Evolutionary conservation across 2,329 filamentous ascomycete species (phyloP), one percentile per base, ranked within the genome.

Genomic region (Dothideomycetes sp.): DNA sequence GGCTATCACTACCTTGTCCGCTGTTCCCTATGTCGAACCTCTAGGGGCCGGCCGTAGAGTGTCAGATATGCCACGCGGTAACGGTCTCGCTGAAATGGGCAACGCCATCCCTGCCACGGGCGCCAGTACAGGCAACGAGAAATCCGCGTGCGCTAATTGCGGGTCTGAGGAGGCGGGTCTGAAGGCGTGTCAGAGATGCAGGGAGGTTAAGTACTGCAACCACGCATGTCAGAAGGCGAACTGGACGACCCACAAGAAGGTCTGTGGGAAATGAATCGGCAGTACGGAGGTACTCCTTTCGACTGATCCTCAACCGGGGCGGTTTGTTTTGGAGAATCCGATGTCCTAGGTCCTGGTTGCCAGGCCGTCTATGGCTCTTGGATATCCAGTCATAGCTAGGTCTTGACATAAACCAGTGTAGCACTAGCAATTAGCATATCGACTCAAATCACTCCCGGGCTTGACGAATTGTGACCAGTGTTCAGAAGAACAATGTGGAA

Each of bases 241-340:
- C 38, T 58, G 51, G 52, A 57, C 57, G 36, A 34, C 16, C 2
- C 56, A 62, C 52, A 59, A 61, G 45, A 56, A 42, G 40, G 30
- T 19, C 4, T 42, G 41, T 14, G 35, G 34, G 36, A 32, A 24
- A 12, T 40, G 31, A 31, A 27, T 10, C 22, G 24, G 36, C n/a
- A 12, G 11, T 17, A 8, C 8, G 24, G n/a, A 12, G 24, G 24
- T 29, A 29, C 24, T 29, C n/a, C n/a, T n/a, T n/a, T n/a, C n/a
- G n/a, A n/a, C n/a, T n/a, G n/a, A n/a, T n/a, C n/a, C n/a, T n/a
- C n/a, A n/a, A n/a, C n/a, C n/a, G n/a, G n/a, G n/a, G n/a, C n/a
- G n/a, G n/a, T n/a, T n/a, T n/a, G n/a, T n/a, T n/a, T n/a, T n/a
- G n/a, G n/a, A n/a, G n/a, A n/a, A n/a, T n/a, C n/a, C n/a, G n/a